These are phyloP conservation scores for Epithele typhae DNA, from an alignment of 768 basidiomycete species.

Conservation along the genomic window DNA sequence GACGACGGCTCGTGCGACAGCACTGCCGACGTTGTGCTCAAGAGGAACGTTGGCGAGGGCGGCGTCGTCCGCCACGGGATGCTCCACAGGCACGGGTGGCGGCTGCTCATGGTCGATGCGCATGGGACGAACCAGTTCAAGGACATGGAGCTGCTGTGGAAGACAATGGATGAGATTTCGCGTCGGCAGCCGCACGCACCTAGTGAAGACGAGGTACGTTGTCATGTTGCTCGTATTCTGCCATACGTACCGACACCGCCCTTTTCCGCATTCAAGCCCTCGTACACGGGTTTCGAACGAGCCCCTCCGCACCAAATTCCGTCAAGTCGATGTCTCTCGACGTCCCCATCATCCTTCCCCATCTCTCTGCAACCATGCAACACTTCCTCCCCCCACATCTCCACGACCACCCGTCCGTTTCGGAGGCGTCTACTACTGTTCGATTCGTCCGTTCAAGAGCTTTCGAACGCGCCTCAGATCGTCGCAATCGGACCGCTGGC, in stretches of 20 bases:
- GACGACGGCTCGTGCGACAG: slow-evolving; percentile 87
- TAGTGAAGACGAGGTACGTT: slow-evolving; percentile 88
- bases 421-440: too few species aligned
- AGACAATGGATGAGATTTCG: slow-evolving; percentile 56
- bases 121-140: slow-evolving; percentile 89
- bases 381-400: too few species aligned
- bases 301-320: slow-evolving; percentile 83
- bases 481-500: too few species aligned
- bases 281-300: slow-evolving; percentile 94
- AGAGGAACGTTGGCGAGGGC: slow-evolving; percentile 85
- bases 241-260: not conserved
- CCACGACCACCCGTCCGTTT: too few species aligned
- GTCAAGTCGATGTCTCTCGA: too few species aligned
- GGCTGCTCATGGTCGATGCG: slow-evolving; percentile 90
- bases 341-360: too few species aligned
- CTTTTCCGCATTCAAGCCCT: slow-evolving; percentile 79
- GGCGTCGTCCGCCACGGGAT: slow-evolving; percentile 92
- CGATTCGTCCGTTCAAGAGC: too few species aligned
- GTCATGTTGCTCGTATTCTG: slow-evolving; percentile 49
- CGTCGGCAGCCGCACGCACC: slow-evolving; percentile 87
- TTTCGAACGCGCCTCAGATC: too few species aligned
- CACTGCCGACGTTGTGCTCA: slow-evolving; percentile 68
- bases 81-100: slow-evolving; percentile 69
- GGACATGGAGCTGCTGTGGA: slow-evolving; percentile 79
- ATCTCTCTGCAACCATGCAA: too few species aligned